Conservation (phyloP, 768 basidiomycete genomes). For the Coprinopsis marcescibilis region DNA sequence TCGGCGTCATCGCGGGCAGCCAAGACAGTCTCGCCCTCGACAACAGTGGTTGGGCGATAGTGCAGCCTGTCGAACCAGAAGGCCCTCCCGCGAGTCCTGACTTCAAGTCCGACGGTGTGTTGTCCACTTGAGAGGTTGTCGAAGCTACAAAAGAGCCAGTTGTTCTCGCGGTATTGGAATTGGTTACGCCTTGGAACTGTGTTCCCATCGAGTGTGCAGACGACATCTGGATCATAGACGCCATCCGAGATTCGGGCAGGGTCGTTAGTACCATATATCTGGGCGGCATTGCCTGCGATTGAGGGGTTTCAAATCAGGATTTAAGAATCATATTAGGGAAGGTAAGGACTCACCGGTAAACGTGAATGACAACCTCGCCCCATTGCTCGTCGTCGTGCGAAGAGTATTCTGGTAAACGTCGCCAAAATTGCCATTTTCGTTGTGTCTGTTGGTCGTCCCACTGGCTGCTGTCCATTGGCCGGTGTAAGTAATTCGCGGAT, state of each 20-base stretch:
- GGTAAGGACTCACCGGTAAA: background rate
- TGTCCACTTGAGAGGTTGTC: background rate
- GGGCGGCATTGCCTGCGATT: conserved; percentile 5
- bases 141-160: conserved; percentile 9
- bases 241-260: background rate
- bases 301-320: background rate
- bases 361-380: background rate
- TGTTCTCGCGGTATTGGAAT: conserved; percentile 8
- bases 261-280: conserved; percentile 4
- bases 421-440: conserved; percentile 3
- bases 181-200: background rate
- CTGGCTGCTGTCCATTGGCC: background rate
- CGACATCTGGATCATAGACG: conserved; percentile 1
- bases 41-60: conserved; percentile 1
- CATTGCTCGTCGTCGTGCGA: background rate
- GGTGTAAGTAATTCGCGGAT: background rate
- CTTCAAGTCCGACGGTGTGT: conserved; percentile 2
- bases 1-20: conserved; percentile 6
- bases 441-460: background rate
- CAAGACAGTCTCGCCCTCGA: background rate
- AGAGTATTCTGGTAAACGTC: conserved; percentile 2
- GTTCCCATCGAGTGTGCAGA: conserved; percentile 4
- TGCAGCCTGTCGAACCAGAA: conserved; percentile 6
- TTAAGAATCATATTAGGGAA: background rate
- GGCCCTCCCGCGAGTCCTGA: conserved; percentile 1